Percentiles rank a stretch among this genome's conserved stretches.
Evolutionary conservation across 2,329 filamentous ascomycete species (phyloP).

Genomic region (Curvularia sp.): DNA sequence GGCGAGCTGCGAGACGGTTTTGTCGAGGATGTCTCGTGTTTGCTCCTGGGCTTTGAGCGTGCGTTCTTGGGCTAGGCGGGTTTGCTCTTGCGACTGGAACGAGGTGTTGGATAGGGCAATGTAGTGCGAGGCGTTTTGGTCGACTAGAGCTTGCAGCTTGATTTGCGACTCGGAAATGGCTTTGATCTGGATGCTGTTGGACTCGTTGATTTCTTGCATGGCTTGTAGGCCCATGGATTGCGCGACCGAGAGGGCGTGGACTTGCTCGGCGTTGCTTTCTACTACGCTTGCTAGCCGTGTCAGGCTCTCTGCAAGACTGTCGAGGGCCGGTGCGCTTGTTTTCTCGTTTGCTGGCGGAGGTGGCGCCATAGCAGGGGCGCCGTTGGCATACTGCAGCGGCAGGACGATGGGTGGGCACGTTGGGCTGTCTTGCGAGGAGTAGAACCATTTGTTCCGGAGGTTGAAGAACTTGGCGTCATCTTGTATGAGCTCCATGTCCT

Average conservation of each 20-base stretch:
- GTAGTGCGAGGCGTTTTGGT: conserved; percentile 47
- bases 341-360: conserved; percentile 14
- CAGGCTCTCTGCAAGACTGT: conserved; percentile 35
- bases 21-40: conserved; percentile 37
- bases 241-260: conserved; percentile 44
- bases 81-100: conserved; percentile 41
- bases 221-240: conserved; percentile 44
- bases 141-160: conserved; percentile 41
- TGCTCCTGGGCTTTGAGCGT: conserved; percentile 35
- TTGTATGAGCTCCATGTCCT: conserved; percentile 46
- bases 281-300: conserved; percentile 40
- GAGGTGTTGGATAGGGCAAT: conserved; percentile 45
- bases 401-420: conserved; percentile 35
- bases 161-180: conserved; percentile 41
- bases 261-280: conserved; percentile 42
- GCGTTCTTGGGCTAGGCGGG: conserved; percentile 36
- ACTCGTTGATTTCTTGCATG: conserved; percentile 50
- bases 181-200: conserved; percentile 47
- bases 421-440: conserved; percentile 35
- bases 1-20: conserved; percentile 40
- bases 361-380: conserved; percentile 27
- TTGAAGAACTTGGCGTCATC: conserved; percentile 40
- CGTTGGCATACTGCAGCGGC: conserved; percentile 41
- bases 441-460: conserved; percentile 48
- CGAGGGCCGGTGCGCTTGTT: conserved; percentile 27